Percentiles rank a stretch among this genome's conserved stretches.
Conservation (phyloP, 495 filamentous ascomycete species). For the Aspergillus indologenus region DNA sequence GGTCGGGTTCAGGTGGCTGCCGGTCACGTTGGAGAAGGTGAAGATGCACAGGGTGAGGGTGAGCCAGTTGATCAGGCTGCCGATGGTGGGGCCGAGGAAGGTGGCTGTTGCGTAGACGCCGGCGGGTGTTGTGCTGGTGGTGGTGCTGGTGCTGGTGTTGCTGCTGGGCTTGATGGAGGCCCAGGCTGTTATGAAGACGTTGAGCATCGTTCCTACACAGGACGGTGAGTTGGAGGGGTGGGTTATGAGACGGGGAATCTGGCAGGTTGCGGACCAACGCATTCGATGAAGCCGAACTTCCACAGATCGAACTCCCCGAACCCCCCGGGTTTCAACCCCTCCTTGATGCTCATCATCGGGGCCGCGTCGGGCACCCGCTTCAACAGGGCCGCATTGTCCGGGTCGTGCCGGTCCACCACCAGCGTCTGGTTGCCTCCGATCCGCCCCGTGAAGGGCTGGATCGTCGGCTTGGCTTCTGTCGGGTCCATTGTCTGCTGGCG, state of each 20-base stretch:
- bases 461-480: slow-evolving; percentile 8
- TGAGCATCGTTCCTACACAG: slow-evolving; percentile 31
- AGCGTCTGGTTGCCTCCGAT: slow-evolving; percentile 47
- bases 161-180: slow-evolving; percentile 16
- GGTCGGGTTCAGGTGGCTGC: slow-evolving; percentile 50
- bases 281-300: slow-evolving; percentile 41
- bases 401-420: slow-evolving; percentile 37
- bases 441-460: slow-evolving; percentile 43
- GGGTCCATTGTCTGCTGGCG: no score
- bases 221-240: neutral
- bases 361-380: slow-evolving; percentile 43
- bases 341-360: slow-evolving; percentile 35
- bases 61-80: slow-evolving; percentile 43
- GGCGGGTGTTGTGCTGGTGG: slow-evolving; percentile 12
- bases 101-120: slow-evolving; percentile 24
- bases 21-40: slow-evolving; percentile 43
- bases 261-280: slow-evolving; percentile 21
- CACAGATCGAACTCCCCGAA: slow-evolving; percentile 39
- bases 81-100: slow-evolving; percentile 30
- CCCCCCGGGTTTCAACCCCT: slow-evolving; percentile 35
- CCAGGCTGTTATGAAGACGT: slow-evolving; percentile 26
- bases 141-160: slow-evolving; percentile 10
- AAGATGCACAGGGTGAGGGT: slow-evolving; percentile 50
- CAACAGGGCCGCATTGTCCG: slow-evolving; percentile 30
- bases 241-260: neutral